Percentiles rank a stretch among this genome's conserved stretches.
Conservation (phyloP, 1,284 basidiomycete genomes). For the Calocybe gambosa region DNA sequence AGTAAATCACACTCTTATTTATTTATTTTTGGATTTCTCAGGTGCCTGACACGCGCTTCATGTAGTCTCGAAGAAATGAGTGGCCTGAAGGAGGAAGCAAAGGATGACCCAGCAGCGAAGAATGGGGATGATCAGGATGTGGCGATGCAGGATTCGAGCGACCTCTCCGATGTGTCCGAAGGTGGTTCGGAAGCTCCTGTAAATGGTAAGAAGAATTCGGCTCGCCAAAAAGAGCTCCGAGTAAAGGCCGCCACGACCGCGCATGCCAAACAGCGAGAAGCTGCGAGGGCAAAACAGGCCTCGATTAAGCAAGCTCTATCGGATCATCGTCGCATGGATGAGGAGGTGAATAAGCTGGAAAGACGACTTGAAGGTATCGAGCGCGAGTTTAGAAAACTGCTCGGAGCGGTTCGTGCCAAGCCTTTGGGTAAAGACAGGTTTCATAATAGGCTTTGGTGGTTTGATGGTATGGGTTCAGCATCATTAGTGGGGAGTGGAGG, state of each 20-base stretch:
- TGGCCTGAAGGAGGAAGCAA: slow-evolving; percentile 51
- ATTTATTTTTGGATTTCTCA: background rate
- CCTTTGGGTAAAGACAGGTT: slow-evolving; percentile 91
- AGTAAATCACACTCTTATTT: slow-evolving; percentile 38
- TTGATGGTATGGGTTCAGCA: slow-evolving; percentile 90
- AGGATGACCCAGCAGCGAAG: slow-evolving; percentile 34
- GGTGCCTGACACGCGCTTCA: slow-evolving; percentile 11
- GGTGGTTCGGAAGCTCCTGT: slow-evolving; percentile 44
- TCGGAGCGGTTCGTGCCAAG: slow-evolving; percentile 79
- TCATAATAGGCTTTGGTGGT: slow-evolving; percentile 96
- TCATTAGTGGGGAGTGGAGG: slow-evolving; percentile 70
- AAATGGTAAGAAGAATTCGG: slow-evolving; percentile 40
- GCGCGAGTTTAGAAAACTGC: slow-evolving; percentile 85
- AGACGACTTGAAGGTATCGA: slow-evolving; percentile 82
- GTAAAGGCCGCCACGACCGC: slow-evolving; percentile 52
- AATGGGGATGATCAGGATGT: slow-evolving; percentile 50
- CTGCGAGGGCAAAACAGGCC: slow-evolving; percentile 65
- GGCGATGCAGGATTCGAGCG: slow-evolving; percentile 57
- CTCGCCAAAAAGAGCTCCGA: slow-evolving; percentile 46
- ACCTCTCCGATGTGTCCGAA: slow-evolving; percentile 67
- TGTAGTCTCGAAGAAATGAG: slow-evolving; percentile 70
- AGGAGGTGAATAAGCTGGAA: slow-evolving; percentile 79
- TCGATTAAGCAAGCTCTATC: slow-evolving; percentile 65
- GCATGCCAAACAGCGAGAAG: slow-evolving; percentile 71
- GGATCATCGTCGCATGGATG: slow-evolving; percentile 78